Evolutionary conservation across 2,329 filamentous ascomycete species (phyloP).

Genomic region (Coleophoma eucalyptorum): DNA sequence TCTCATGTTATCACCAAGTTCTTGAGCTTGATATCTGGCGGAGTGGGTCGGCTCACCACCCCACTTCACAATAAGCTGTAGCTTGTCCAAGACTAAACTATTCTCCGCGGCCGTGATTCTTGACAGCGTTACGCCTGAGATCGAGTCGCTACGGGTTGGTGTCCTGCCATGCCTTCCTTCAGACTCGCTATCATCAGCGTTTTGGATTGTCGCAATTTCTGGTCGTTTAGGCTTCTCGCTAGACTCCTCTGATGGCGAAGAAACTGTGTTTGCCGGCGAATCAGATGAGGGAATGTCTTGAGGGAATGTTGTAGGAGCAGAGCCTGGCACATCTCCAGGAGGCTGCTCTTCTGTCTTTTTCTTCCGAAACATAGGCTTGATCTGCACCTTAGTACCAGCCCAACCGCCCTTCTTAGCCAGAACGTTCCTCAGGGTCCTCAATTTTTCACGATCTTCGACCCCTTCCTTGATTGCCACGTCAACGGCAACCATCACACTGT

Average conservation of each 20-base stretch:
- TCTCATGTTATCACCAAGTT: constrained; percentile 91
- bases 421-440: constrained; percentile 81
- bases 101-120: constrained; percentile 92
- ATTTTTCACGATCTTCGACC: constrained; percentile 80
- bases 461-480: constrained; percentile 74
- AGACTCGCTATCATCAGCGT: constrained; percentile 46
- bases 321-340: constrained; percentile 7
- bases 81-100: constrained; percentile 87
- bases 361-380: constrained; percentile 98
- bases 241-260: background rate
- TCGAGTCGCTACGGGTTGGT: constrained; percentile 72
- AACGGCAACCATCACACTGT: constrained; percentile 86
- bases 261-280: constrained; percentile 4
- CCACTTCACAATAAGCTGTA: constrained; percentile 98
- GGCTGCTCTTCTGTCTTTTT: constrained; percentile 62
- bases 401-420: constrained; percentile 89
- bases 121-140: constrained; percentile 87
- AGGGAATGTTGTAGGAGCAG: constrained; percentile 9
- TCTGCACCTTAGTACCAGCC: constrained; percentile 96
- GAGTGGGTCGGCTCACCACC: constrained; percentile 97
- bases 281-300: constrained; percentile 7
- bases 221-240: constrained; percentile 6
- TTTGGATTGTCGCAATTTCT: constrained; percentile 21
- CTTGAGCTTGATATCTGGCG: constrained; percentile 91
- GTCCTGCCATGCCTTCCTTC: constrained; percentile 48